Evolutionary conservation across 1,139 yeast genomes (phyloP), one percentile per base, ranked within the genome.

Genomic region (Kodamaea suecica): DNA sequence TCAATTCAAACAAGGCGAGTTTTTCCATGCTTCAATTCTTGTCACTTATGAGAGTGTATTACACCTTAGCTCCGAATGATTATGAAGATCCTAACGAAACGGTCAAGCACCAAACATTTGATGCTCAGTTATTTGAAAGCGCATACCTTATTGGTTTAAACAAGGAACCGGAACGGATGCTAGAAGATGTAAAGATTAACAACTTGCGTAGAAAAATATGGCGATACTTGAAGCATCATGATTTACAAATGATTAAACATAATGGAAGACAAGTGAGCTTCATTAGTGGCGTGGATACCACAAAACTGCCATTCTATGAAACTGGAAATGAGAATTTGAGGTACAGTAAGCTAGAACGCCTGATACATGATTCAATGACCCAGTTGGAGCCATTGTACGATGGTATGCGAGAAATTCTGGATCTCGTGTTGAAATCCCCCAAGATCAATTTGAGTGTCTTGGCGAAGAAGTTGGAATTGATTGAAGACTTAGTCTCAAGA

Each of bases 241-340:
- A 66, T 43, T 28, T 56, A 2, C 52, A 57, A 37, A 46, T 52
- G 27, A 55, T 61, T 7, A 59, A 48, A 37, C 36, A 55, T 3
- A 60, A 51, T 40, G 73, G 73, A 2, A 53, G 47, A 17, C 66
- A 63, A 0, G 33, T 47, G 35, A 40, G 44, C 1, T 53, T 59
- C 16, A 37, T 48, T 29, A 38, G 47, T 2, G 41, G 45, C 12
- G 47, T 43, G 28, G 55, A 47, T 38, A 68, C 61, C 44, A 67
- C 63, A 42, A 57, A 52, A 39, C 26, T 45, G 1, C 69, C 68
- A 0, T 57, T 40, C 33, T 42, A 44, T 32, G 53, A 48, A 29
- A 48, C 47, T 14, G 64, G 60, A 2, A 50, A 47, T 35, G 56
- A 50, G 29, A 55, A 53, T 34, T 45, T 54, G 17, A 29, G 32